Evolutionary conservation across 495 filamentous ascomycete species (phyloP).

Genomic region (Penicillium odoratum): DNA sequence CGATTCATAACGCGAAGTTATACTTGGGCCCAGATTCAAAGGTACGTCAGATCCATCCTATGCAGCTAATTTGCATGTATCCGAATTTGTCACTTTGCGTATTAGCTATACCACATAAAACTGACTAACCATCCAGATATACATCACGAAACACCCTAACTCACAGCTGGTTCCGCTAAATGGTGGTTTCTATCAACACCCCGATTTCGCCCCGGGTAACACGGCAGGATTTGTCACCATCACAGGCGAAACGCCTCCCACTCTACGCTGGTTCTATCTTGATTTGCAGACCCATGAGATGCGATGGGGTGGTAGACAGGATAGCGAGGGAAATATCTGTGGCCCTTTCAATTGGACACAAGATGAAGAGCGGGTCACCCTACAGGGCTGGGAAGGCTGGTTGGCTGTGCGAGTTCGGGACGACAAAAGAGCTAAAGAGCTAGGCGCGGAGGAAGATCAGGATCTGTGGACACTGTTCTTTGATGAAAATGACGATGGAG

Average conservation of each 20-base stretch:
- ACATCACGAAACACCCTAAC: slow-evolving; percentile 6
- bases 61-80: neutral
- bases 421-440: slow-evolving; percentile 2
- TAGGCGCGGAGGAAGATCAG: neutral
- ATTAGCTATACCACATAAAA: no score
- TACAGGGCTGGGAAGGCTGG: slow-evolving; percentile 12
- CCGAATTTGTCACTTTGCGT: neutral
- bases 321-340: slow-evolving; percentile 9
- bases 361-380: slow-evolving; percentile 6
- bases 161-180: neutral
- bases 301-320: slow-evolving; percentile 11
- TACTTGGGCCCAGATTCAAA: slow-evolving; percentile 7
- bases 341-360: slow-evolving; percentile 11
- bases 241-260: slow-evolving; percentile 7
- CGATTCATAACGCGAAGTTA: slow-evolving; percentile 8
- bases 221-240: slow-evolving; percentile 10
- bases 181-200: slow-evolving; percentile 9
- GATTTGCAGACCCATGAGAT: slow-evolving; percentile 12
- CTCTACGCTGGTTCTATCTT: slow-evolving; percentile 11
- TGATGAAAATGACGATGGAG: slow-evolving; percentile 10
- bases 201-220: slow-evolving; percentile 8
- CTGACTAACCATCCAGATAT: slow-evolving; percentile 2
- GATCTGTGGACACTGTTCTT: slow-evolving; percentile 9
- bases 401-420: slow-evolving; percentile 9
- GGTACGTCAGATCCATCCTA: neutral